Percentiles rank a stretch among this genome's conserved stretches.
These are phyloP conservation scores for Pythium oligandrum DNA, from an alignment of 352 stramenopile species.

Conservation along the genomic window DNA sequence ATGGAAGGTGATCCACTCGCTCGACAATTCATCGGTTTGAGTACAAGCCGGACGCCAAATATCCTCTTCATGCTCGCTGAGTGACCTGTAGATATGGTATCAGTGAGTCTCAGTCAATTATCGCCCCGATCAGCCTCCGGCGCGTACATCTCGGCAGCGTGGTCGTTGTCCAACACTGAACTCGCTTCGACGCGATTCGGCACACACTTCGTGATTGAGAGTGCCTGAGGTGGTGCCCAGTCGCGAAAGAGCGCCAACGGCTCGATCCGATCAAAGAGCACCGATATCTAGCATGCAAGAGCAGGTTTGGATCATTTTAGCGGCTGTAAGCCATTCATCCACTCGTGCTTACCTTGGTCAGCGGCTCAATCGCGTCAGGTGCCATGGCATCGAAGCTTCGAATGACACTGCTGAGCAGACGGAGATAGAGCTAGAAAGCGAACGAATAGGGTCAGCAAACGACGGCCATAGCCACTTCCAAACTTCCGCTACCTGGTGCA, in stretches of 20 bases:
- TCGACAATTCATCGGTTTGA: neutral
- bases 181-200: slow-evolving; percentile 52
- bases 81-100: neutral
- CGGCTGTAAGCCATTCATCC: neutral
- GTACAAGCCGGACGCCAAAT: neutral
- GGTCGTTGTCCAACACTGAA: slow-evolving; percentile 53
- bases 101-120: neutral
- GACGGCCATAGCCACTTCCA: neutral
- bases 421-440: slow-evolving; percentile 44
- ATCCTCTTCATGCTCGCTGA: neutral
- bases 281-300: slow-evolving; percentile 36
- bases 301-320: neutral
- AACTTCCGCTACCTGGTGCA: slow-evolving; percentile 51
- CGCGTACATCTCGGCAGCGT: slow-evolving; percentile 40
- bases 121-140: slow-evolving; percentile 1
- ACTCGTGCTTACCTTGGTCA: slow-evolving; percentile 43
- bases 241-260: slow-evolving; percentile 69
- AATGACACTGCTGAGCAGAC: slow-evolving; percentile 53
- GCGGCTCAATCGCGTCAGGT: slow-evolving; percentile 34
- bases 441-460: neutral
- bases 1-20: slow-evolving; percentile 20
- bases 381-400: slow-evolving; percentile 52
- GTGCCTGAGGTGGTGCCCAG: slow-evolving; percentile 62
- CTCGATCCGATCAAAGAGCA: slow-evolving; percentile 54
- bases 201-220: slow-evolving; percentile 34